Conservation (phyloP, 2,329 filamentous ascomycete genomes). For the Scorias spongiosa region DNA sequence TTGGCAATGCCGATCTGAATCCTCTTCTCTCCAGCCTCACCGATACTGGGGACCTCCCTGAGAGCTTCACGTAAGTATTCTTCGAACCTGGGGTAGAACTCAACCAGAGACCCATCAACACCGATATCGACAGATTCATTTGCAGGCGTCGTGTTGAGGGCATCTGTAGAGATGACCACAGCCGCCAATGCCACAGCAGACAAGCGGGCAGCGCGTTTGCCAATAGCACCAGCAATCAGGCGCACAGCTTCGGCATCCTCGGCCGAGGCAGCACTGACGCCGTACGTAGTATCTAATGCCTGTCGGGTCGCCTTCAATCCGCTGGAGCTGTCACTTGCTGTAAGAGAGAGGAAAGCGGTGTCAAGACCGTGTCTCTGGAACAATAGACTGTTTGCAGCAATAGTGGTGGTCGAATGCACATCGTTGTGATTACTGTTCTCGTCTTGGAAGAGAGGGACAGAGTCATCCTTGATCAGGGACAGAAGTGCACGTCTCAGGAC, state of each 20-base stretch:
- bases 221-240: slow-evolving; percentile 66
- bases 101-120: slow-evolving; percentile 85
- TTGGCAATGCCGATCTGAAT: slow-evolving; percentile 93
- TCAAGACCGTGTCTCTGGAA: slow-evolving; percentile 80
- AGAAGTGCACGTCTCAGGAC: slow-evolving; percentile 68
- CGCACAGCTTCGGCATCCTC: slow-evolving; percentile 86
- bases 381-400: slow-evolving; percentile 51
- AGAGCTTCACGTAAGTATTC: slow-evolving; percentile 76
- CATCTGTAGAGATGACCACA: slow-evolving; percentile 65
- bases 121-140: slow-evolving; percentile 73
- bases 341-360: slow-evolving; percentile 75
- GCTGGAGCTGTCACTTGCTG: slow-evolving; percentile 62
- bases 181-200: slow-evolving; percentile 78
- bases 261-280: slow-evolving; percentile 58
- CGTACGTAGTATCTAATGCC: slow-evolving; percentile 60
- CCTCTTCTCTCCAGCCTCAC: slow-evolving; percentile 61
- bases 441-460: slow-evolving; percentile 59
- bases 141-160: slow-evolving; percentile 36
- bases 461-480: slow-evolving; percentile 52
- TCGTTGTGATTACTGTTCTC: slow-evolving; percentile 57
- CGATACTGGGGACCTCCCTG: slow-evolving; percentile 60
- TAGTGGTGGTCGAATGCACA: slow-evolving; percentile 50
- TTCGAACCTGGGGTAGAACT: slow-evolving; percentile 89
- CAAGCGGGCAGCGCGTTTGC: slow-evolving; percentile 73
- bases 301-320: slow-evolving; percentile 61